Base-by-base conservation (phyloP, 179 eudicot species). In the Amaranthus tricolor region DNA sequence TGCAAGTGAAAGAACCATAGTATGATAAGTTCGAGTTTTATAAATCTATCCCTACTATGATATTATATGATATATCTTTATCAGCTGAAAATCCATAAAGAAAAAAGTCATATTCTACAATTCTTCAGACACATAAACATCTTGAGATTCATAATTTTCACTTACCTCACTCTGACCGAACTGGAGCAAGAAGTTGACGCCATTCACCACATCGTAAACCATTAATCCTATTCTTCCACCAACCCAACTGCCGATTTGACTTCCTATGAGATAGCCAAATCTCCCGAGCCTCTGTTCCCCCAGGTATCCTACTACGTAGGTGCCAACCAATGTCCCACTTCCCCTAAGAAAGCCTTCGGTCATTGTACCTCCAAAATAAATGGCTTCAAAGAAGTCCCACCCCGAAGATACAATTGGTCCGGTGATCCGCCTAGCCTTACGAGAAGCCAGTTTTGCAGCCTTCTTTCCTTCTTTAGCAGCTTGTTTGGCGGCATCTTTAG, bases 371-470 rank as follows among this genome's bases (percentile, higher is more conserved):
- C 97, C 94, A 75, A 69, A 90, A 74, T 94, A 94, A 62, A 94
- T 74, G 19, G 97, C 96, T 84, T 94, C 98, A 50, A 94, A 92
- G 79, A 94, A 94, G 84, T 94, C 97, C 98, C 98, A 94, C 7
- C 93, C 98, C 0, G 91, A 85, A 58, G 97, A 90, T 66, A 94
- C 85, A 17, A 94, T 87, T 3, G 98, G 98, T 10, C 98, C 98
- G 14, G 88, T 82, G 5, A 90, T 90, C 72, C 96, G 86, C 65
- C 90, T 92, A 76, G 87, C 88, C 84, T 92, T 56, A n/a, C 88
- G 79, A 49, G 86, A 84, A 12, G 98, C 98, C 12, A 92, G 69
- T 80, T 92, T 92, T n/a, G 97, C 97, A 5, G 98, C 97, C 81
- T 89, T 92, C 71, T 85, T 85, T 59, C 94, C 98, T 81, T 90